Percentiles rank a stretch among this genome's conserved stretches.
Conservation (phyloP, 305 asterid species). For the Rubia peregrina region DNA sequence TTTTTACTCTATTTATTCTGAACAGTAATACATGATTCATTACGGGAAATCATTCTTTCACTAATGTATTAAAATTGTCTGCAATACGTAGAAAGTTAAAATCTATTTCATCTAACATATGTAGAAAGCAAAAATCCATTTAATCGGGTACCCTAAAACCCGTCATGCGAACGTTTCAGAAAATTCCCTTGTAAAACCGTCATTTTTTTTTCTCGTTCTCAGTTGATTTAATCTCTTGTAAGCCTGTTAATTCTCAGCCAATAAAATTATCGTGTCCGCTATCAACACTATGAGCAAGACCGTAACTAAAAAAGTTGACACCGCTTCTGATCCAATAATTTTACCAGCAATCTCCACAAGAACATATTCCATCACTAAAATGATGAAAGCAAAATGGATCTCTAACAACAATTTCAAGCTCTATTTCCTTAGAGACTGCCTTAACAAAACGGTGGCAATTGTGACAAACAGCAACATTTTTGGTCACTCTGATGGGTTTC, state of each 20-base stretch:
- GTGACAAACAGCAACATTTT: constrained; percentile 22
- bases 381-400: constrained; percentile 27
- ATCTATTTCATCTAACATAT: no score
- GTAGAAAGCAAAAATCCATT: no score
- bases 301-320: not conserved
- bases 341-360: constrained; percentile 24
- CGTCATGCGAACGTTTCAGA: no score
- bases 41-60: no score
- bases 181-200: not conserved
- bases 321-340: not conserved
- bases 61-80: no score
- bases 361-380: constrained; percentile 28
- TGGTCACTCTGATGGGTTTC: constrained; percentile 17
- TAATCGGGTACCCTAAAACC: no score
- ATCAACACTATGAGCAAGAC: not conserved
- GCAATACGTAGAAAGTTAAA: no score
- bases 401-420: constrained; percentile 21
- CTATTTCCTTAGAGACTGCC: constrained; percentile 16
- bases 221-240: not conserved
- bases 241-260: not conserved
- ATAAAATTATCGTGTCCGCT: not conserved
- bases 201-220: not conserved
- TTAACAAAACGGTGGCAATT: constrained; percentile 21
- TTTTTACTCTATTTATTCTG: no score
- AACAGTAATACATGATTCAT: no score